A percentile compares a stretch with the other conserved stretches of the same genome.
Evolutionary conservation across 2,329 filamentous ascomycete species (phyloP).

Genomic region (Fusarium oxysporum): DNA sequence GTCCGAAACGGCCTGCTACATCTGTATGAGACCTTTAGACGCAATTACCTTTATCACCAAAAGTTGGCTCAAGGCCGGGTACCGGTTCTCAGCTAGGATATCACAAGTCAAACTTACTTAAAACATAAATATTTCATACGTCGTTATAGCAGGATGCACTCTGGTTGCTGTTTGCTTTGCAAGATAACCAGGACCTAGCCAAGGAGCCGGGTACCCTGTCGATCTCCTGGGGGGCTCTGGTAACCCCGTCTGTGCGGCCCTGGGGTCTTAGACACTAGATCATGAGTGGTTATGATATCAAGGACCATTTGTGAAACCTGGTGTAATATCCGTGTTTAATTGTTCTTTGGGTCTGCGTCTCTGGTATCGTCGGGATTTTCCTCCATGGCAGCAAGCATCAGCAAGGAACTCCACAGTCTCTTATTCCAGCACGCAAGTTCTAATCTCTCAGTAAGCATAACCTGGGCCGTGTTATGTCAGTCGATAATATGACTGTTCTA

Average conservation of each 20-base stretch:
- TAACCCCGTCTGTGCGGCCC: neutral
- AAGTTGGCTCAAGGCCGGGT: neutral
- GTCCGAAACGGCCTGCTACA: neutral
- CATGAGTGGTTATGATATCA: neutral
- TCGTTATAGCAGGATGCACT: neutral
- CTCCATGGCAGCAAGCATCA: neutral
- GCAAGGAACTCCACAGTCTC: too few relatives aligned
- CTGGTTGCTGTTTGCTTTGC: neutral
- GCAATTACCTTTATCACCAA: neutral
- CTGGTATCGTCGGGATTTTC: neutral
- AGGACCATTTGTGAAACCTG: neutral
- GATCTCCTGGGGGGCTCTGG: neutral
- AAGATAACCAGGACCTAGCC: neutral
- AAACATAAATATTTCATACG: neutral
- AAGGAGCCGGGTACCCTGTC: neutral
- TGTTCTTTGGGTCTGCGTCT: neutral
- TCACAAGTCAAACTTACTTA: neutral
- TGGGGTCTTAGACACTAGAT: neutral
- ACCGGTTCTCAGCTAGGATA: neutral
- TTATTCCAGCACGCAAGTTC: too few relatives aligned
- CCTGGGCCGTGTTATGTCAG: too few relatives aligned
- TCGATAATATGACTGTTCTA: too few relatives aligned
- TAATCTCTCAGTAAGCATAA: too few relatives aligned
- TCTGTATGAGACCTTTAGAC: neutral
- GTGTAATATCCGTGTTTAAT: neutral